A percentile compares a stretch with the other conserved stretches of the same genome.
Conservation (phyloP, 2,329 filamentous ascomycete species). For the Fusarium pseudocircinatum region DNA sequence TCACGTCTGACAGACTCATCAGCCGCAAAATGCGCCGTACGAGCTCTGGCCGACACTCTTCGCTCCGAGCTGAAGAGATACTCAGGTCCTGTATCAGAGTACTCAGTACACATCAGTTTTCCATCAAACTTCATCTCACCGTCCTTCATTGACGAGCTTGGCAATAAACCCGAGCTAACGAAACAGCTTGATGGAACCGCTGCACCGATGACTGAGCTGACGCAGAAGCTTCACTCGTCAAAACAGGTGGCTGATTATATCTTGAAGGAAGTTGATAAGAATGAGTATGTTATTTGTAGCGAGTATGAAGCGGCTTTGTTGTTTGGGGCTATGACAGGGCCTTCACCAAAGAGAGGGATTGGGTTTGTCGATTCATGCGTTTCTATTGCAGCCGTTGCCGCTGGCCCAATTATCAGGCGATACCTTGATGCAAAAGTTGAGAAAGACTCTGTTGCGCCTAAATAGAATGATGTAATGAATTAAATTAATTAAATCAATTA, state of each 20-base stretch:
- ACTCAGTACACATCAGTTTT: background rate
- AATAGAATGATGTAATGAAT: background rate
- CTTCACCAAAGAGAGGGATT: background rate
- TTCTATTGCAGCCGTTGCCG: background rate
- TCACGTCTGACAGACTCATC: background rate
- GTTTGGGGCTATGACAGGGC: background rate
- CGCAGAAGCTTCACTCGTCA: background rate
- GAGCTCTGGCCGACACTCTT: background rate
- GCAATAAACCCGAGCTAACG: background rate
- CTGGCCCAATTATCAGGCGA: background rate
- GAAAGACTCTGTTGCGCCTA: background rate
- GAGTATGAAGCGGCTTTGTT: background rate
- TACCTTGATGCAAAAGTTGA: background rate
- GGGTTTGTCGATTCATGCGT: background rate
- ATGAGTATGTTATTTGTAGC: background rate
- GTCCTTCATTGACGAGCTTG: background rate
- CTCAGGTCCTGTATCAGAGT: background rate
- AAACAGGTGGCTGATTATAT: background rate
- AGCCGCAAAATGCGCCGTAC: background rate
- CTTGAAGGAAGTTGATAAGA: background rate
- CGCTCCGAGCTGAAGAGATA: background rate
- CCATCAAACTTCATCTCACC: background rate
- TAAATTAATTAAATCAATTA: no score
- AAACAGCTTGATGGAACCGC: background rate
- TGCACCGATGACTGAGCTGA: background rate